Evolutionary conservation across 1,284 basidiomycete genomes (phyloP).

Genomic region (Calocybe gambosa): DNA sequence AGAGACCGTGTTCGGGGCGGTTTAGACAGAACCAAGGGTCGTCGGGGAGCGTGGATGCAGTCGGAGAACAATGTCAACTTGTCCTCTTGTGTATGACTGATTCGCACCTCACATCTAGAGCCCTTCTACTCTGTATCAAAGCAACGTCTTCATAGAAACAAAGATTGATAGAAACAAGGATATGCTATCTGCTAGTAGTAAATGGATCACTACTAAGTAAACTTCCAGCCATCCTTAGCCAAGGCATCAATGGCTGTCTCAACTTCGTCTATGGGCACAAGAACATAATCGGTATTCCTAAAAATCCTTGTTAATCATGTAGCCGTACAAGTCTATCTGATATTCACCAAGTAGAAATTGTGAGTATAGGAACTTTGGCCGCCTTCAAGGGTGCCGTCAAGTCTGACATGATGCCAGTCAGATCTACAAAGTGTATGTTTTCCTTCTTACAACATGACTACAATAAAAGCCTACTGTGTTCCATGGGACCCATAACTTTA

Average conservation of each 20-base stretch:
- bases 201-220: slow-evolving; percentile 16
- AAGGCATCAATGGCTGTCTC: slow-evolving; percentile 37
- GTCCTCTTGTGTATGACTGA: background rate
- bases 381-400: slow-evolving; percentile 52
- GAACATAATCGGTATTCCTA: slow-evolving; percentile 61
- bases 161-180: background rate
- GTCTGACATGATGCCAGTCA: slow-evolving; percentile 55
- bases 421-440: slow-evolving; percentile 26
- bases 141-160: background rate
- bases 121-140: background rate
- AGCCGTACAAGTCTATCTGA: background rate
- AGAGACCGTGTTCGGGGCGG: background rate
- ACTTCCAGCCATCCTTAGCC: slow-evolving; percentile 43
- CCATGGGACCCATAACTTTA: slow-evolving; percentile 60
- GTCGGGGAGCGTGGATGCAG: background rate
- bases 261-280: slow-evolving; percentile 42
- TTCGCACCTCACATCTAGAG: background rate
- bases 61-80: background rate
- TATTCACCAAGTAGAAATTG: slow-evolving; percentile 61
- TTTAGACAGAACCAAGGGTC: background rate
- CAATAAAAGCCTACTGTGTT: slow-evolving; percentile 41
- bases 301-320: background rate
- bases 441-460: background rate
- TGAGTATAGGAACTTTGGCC: slow-evolving; percentile 54
- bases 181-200: background rate